phyloP scores from a whole-genome alignment of 352 stramenopile genomes.

The Phytophthora kernoviae region DNA sequence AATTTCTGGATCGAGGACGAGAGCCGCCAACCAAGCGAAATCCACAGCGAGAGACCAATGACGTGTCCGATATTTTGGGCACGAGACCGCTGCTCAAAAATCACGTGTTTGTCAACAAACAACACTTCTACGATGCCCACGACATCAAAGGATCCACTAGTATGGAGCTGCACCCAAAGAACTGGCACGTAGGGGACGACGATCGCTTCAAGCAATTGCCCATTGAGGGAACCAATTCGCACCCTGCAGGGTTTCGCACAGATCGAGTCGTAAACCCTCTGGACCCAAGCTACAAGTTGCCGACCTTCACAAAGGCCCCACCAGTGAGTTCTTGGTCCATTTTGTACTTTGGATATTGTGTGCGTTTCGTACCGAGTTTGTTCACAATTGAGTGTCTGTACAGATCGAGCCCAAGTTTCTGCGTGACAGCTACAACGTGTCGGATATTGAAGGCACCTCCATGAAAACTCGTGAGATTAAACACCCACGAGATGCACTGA shows the following conservation, averaged over 20 bases:
- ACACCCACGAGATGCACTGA: slow-evolving; percentile 53
- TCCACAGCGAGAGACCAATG: slow-evolving; percentile 59
- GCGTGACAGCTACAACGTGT: slow-evolving; percentile 76
- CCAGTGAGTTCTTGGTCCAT: slow-evolving; percentile 25
- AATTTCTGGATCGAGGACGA: slow-evolving; percentile 51
- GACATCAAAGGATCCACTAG: slow-evolving; percentile 68
- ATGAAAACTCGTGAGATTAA: slow-evolving; percentile 46
- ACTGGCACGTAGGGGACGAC: slow-evolving; percentile 50
- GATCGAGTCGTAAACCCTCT: slow-evolving; percentile 72
- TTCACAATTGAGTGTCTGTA: neutral
- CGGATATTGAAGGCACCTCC: slow-evolving; percentile 70
- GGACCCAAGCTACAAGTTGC: slow-evolving; percentile 63
- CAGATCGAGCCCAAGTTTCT: slow-evolving; percentile 65
- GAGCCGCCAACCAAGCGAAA: slow-evolving; percentile 24
- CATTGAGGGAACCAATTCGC: slow-evolving; percentile 60
- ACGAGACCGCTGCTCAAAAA: slow-evolving; percentile 57
- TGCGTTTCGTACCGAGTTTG: neutral
- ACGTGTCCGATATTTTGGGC: slow-evolving; percentile 69
- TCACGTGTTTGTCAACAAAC: slow-evolving; percentile 69
- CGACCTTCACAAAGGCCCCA: slow-evolving; percentile 47
- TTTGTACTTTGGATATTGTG: neutral
- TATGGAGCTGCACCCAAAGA: slow-evolving; percentile 62
- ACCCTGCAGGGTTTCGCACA: slow-evolving; percentile 60
- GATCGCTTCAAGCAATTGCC: slow-evolving; percentile 74
- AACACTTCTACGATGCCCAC: slow-evolving; percentile 62